Percentiles rank a stretch among this genome's conserved stretches.
phyloP scores from a whole-genome alignment of 2,329 filamentous ascomycete genomes.

The Cadophora sp. region DNA sequence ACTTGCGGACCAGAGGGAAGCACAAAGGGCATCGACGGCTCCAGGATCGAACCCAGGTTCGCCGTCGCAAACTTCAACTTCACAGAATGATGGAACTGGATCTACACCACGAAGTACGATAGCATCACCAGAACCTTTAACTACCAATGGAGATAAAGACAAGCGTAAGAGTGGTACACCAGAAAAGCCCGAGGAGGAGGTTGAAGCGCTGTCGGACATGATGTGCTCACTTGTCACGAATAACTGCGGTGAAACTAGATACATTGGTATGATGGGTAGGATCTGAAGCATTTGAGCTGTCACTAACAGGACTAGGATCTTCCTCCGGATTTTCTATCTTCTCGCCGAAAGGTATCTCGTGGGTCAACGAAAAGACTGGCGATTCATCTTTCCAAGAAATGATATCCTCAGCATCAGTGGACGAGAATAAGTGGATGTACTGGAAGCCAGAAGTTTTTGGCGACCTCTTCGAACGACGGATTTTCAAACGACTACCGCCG shows the following conservation, averaged over 20 bases:
- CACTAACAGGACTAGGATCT: constrained; percentile 66
- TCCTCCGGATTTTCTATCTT: constrained; percentile 99
- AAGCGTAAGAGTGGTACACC: constrained; percentile 44
- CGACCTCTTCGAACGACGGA: constrained; percentile 84
- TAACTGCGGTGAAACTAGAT: constrained; percentile 91
- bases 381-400: constrained; percentile 93
- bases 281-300: constrained; percentile 69
- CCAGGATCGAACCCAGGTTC: constrained; percentile 42
- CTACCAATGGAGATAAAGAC: constrained; percentile 31
- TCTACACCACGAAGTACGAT: constrained; percentile 54
- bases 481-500: constrained; percentile 83
- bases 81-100: constrained; percentile 50
- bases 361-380: constrained; percentile 98
- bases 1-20: constrained; percentile 60
- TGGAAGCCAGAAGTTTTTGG: constrained; percentile 99
- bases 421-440: constrained; percentile 94
- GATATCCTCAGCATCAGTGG: constrained; percentile 89
- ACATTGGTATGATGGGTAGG: constrained; percentile 73
- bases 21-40: constrained; percentile 40
- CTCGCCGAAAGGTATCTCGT: constrained; percentile 96
- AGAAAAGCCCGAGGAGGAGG: constrained; percentile 68
- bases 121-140: constrained; percentile 55
- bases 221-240: constrained; percentile 99
- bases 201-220: constrained; percentile 92
- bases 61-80: constrained; percentile 53